Evolutionary conservation across 805 yeast species (phyloP).

Genomic region (Yamadazyma endophytica): DNA sequence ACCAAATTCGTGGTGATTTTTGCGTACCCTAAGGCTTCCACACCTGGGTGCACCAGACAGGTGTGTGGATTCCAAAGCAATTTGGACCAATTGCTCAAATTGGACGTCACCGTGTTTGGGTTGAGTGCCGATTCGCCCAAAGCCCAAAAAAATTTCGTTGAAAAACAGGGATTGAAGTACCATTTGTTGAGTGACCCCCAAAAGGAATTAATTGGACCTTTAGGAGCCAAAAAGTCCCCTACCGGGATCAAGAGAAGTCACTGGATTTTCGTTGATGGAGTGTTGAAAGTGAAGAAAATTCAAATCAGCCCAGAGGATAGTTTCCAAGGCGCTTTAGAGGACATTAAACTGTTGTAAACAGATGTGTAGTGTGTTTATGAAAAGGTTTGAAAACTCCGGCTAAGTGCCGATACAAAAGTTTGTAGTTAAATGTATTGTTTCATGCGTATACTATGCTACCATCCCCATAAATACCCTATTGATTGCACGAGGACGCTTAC

Average conservation of each 20-base stretch:
- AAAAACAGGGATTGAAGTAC: conserved; percentile 70
- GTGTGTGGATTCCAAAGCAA: conserved; percentile 83
- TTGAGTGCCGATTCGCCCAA: conserved; percentile 77
- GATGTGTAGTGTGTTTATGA: conserved; percentile 10
- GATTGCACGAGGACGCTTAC: conserved; percentile 31
- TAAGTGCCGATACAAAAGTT: background rate
- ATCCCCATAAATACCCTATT: conserved; percentile 7
- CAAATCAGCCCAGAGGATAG: conserved; percentile 53
- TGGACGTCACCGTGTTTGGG: conserved; percentile 67
- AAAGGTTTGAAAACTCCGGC: background rate
- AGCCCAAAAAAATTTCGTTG: conserved; percentile 72
- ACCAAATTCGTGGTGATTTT: conserved; percentile 36
- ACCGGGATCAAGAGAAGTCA: conserved; percentile 83
- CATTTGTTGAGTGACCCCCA: conserved; percentile 74
- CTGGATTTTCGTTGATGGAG: conserved; percentile 82
- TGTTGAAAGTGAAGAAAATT: conserved; percentile 49
- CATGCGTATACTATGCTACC: background rate
- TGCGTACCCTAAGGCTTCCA: conserved; percentile 88
- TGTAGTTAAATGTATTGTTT: background rate
- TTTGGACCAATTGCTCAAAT: conserved; percentile 44
- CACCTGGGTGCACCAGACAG: conserved; percentile 96
- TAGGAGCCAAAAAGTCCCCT: conserved; percentile 84
- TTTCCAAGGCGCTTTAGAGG: conserved; percentile 53
- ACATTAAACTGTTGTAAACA: conserved; percentile 36
- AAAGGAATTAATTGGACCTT: conserved; percentile 58